Evolutionary conservation across 192 early-diverging fungal genomes (phyloP), one percentile per base, ranked within the genome.

Genomic region (Backusella sp.): DNA sequence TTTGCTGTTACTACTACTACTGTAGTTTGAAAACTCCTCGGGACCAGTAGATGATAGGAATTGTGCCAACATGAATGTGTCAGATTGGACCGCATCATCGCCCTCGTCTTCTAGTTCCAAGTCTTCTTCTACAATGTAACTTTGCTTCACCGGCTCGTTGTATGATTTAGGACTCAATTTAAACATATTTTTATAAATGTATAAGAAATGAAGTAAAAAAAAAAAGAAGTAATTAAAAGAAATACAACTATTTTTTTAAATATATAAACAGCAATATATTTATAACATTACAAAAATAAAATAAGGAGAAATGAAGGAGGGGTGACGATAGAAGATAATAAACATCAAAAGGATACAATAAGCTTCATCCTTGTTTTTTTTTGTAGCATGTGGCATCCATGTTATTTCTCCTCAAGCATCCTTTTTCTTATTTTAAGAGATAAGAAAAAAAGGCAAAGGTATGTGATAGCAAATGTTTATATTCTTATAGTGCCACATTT

Each of bases 41-140:
- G 70, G 70, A 6, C 44, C 70, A 6, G 70, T 71, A 15, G 70
- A 49, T 30, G 28, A 71, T 26, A 71, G 26, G 21, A 71, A 71
- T 71, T 71, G 42, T 30, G 70, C 70, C 28, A 68, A 14, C 56
- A 62, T 62, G 3, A 62, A 62, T 12, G 56, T 62, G 30, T 62
- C 56, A 62, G 56, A 62, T 26, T 28, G 21, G 4, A 28, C 11
- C 11, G 12, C 26, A 14, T 62, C 56, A 14, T 26, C 56, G 12
- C 4, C 26, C 3, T 62, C 56, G 4, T 59, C 53, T 59, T 62
- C 56, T 28, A 28, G 21, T 28, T 62, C 56, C 3, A 62, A 19
- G 23, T 62, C 56, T 4, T 53, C 52, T 21, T 62, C 56, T 26
- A 14, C n/a, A n/a, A 26, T 62, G n/a, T 62, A 62, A 62, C 26